Evolutionary conservation across 768 basidiomycete species (phyloP).

Genomic region (Cyathus striatus): DNA sequence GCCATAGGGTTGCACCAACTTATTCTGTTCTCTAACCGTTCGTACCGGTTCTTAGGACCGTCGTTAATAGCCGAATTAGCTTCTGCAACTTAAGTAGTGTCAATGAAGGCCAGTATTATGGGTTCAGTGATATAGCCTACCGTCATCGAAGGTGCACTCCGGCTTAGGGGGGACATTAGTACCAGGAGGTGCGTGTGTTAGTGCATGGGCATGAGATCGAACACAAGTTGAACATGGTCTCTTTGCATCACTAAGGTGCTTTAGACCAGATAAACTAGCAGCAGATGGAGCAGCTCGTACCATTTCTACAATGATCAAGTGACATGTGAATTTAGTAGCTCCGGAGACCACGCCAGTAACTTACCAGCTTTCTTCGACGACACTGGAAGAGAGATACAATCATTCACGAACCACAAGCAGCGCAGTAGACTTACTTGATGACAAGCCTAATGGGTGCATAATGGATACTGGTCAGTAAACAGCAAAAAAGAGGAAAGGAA

Average conservation of each 20-base stretch:
- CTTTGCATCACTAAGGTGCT: constrained; percentile 56
- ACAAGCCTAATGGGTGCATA: constrained; percentile 49
- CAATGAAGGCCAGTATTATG: background rate
- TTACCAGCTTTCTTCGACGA: constrained; percentile 67
- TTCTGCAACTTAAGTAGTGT: constrained; percentile 33
- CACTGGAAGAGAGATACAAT: too few species aligned
- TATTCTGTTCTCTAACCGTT: constrained; percentile 63
- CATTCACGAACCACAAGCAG: too few species aligned
- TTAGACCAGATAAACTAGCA: background rate
- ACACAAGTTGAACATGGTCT: constrained; percentile 75
- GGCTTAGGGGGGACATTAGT: constrained; percentile 47
- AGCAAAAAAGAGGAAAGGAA: constrained; percentile 1
- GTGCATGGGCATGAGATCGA: constrained; percentile 67
- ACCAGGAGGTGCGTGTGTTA: constrained; percentile 57
- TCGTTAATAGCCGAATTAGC: constrained; percentile 31
- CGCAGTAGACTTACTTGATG: constrained; percentile 39
- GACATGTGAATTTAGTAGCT: too few species aligned
- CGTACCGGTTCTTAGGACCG: constrained; percentile 55
- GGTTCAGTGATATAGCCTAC: constrained; percentile 25
- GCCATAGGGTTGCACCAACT: constrained; percentile 48
- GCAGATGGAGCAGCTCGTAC: too few species aligned
- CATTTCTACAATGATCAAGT: constrained; percentile 44
- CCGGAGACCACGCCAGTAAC: too few species aligned
- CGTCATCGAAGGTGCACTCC: constrained; percentile 76
- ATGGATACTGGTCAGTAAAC: constrained; percentile 3